Evolutionary conservation across 1,284 basidiomycete genomes (phyloP).

Genomic region (Erythrobasidium hasegawianum): DNA sequence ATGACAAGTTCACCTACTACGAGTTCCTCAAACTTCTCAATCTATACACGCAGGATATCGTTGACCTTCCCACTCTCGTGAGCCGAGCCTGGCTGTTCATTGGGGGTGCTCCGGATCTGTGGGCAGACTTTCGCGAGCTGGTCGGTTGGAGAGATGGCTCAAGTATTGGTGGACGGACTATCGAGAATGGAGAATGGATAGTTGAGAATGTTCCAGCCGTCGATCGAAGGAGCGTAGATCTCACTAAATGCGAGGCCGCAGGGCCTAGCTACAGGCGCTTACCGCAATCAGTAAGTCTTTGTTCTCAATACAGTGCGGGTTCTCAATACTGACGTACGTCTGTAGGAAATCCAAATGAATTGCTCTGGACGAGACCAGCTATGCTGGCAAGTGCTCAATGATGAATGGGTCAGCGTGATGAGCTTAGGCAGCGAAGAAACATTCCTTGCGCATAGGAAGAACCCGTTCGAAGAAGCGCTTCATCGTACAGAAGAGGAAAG

Average conservation of each 20-base stretch:
- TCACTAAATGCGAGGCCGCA: constrained; percentile 47
- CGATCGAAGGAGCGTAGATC: constrained; percentile 13
- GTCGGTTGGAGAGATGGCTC: constrained; percentile 71
- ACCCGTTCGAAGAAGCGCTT: constrained; percentile 89
- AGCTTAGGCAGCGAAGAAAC: constrained; percentile 95
- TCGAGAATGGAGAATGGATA: constrained; percentile 52
- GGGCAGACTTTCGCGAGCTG: constrained; percentile 80
- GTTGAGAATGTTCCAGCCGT: constrained; percentile 50
- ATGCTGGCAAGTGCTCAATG: constrained; percentile 93
- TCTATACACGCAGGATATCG: constrained; percentile 89
- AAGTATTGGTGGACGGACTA: constrained; percentile 44
- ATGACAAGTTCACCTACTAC: constrained; percentile 84
- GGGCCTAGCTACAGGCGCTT: constrained; percentile 92
- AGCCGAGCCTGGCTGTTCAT: constrained; percentile 76
- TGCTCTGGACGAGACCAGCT: constrained; percentile 94
- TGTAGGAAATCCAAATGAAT: constrained; percentile 77
- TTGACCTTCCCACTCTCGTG: constrained; percentile 78
- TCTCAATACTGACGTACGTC: constrained; percentile 22
- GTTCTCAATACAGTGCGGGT: no score
- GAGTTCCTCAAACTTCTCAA: constrained; percentile 96
- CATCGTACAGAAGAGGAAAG: constrained; percentile 98
- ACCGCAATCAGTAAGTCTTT: constrained; percentile 68
- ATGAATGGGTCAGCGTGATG: constrained; percentile 94
- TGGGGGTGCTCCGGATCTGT: constrained; percentile 69
- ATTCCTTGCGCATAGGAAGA: constrained; percentile 90